A percentile compares a stretch with the other conserved stretches of the same genome.
Evolutionary conservation across 345 rosid genomes (phyloP).

Genomic region (Eutrema heterophyllum): DNA sequence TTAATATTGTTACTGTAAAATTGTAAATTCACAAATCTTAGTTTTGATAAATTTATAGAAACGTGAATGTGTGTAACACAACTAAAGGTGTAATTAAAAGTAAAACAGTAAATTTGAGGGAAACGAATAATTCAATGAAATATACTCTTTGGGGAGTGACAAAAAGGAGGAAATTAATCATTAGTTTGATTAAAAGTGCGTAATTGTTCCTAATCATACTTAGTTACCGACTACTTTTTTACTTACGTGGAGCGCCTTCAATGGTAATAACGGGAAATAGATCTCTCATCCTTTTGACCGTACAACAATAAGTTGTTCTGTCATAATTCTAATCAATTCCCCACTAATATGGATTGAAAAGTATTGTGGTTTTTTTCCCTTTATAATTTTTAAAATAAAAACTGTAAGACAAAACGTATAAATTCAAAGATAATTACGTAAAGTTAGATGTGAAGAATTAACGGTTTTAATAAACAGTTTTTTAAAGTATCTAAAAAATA

Average conservation of each 20-base stretch:
- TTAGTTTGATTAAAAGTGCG: slow-evolving; percentile 22
- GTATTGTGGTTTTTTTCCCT: not conserved
- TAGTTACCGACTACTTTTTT: slow-evolving; percentile 1
- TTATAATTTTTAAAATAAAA: too few relatives aligned
- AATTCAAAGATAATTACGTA: too few relatives aligned
- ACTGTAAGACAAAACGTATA: too few relatives aligned
- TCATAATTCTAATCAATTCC: slow-evolving; percentile 16
- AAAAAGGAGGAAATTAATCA: slow-evolving; percentile 1
- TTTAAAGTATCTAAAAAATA: not conserved
- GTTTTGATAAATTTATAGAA: not conserved
- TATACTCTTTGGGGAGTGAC: slow-evolving; percentile 5
- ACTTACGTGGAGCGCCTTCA: slow-evolving; percentile 26
- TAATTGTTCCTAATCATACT: slow-evolving; percentile 23
- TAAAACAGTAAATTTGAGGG: not conserved
- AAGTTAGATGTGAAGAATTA: too few relatives aligned
- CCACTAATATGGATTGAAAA: not conserved
- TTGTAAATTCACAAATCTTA: too few relatives aligned
- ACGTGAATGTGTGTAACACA: not conserved
- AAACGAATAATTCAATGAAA: not conserved
- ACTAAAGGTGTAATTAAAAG: not conserved
- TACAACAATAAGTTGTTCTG: slow-evolving; percentile 13
- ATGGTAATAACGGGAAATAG: not conserved
- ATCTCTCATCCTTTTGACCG: not conserved
- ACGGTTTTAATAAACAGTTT: not conserved
- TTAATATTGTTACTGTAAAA: too few relatives aligned